These are phyloP conservation scores for Schizosaccharomyces octosporus DNA, from an alignment of 805 yeast species.

Conservation along the genomic window DNA sequence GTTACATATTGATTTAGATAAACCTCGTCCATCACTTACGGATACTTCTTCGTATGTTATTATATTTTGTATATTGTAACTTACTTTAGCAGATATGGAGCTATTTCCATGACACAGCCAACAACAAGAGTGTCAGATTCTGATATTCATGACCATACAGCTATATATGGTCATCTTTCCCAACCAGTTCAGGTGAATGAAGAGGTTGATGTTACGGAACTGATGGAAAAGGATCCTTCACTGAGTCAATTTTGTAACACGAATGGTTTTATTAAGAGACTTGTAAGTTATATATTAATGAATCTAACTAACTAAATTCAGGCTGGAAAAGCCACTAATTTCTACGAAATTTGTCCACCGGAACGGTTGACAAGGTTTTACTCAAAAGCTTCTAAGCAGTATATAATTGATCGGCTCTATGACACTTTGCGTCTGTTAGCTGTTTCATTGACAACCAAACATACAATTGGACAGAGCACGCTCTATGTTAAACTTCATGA, in stretches of 20 bases:
- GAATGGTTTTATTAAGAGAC: slow-evolving; percentile 9
- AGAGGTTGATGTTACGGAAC: neutral
- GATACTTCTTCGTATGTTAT: neutral
- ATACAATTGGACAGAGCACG: slow-evolving; percentile 7
- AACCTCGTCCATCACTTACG: slow-evolving; percentile 5
- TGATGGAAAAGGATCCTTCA: slow-evolving; percentile 3
- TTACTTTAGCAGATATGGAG: neutral
- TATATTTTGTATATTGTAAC: neutral
- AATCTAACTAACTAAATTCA: neutral
- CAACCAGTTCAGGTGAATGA: neutral
- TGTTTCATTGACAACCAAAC: slow-evolving; percentile 11
- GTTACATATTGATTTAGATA: slow-evolving; percentile 20
- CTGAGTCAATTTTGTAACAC: slow-evolving; percentile 5
- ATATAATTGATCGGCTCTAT: slow-evolving; percentile 19
- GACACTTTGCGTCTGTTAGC: slow-evolving; percentile 23
- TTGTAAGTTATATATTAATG: neutral
- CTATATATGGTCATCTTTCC: neutral
- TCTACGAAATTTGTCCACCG: slow-evolving; percentile 14
- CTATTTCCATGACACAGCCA: slow-evolving; percentile 5
- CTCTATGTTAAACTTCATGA: slow-evolving; percentile 19
- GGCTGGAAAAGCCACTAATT: slow-evolving; percentile 9
- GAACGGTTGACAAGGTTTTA: slow-evolving; percentile 29
- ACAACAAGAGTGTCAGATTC: neutral
- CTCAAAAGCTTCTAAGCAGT: slow-evolving; percentile 21
- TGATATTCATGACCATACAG: neutral